Percentiles rank a stretch among this genome's conserved stretches.
Evolutionary conservation across 805 yeast genomes (phyloP).

Genomic region (Kodamaea laetipori): DNA sequence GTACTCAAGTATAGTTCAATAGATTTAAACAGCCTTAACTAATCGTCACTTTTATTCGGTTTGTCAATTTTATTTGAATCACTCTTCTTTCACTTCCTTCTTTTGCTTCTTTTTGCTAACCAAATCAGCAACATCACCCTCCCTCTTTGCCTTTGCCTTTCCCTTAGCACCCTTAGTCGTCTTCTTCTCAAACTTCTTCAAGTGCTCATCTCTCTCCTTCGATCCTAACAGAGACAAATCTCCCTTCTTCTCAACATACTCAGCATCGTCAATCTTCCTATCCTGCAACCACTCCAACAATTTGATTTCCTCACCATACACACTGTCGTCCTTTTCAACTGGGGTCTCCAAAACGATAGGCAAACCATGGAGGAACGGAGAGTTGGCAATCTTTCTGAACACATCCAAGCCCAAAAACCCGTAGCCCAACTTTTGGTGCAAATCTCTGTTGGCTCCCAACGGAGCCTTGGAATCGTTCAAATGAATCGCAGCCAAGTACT

Average conservation of each 20-base stretch:
- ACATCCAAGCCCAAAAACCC: constrained; percentile 89
- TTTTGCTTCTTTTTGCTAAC: constrained; percentile 1
- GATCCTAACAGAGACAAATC: constrained; percentile 62
- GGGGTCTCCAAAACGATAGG: constrained; percentile 93
- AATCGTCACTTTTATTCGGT: too few species aligned
- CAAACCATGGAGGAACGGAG: constrained; percentile 56
- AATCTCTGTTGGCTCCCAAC: constrained; percentile 81
- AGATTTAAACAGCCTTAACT: too few species aligned
- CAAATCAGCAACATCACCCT: constrained; percentile 5
- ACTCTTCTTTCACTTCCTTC: not conserved
- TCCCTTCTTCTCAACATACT: constrained; percentile 49
- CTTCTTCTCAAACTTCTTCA: constrained; percentile 57
- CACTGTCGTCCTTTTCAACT: constrained; percentile 59
- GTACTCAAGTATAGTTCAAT: too few species aligned
- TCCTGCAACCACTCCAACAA: constrained; percentile 80
- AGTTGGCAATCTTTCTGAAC: constrained; percentile 77
- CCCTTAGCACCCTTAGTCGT: constrained; percentile 19
- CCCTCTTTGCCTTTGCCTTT: constrained; percentile 13
- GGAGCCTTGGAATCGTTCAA: constrained; percentile 96
- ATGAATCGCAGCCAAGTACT: constrained; percentile 80
- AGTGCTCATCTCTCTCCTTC: constrained; percentile 68
- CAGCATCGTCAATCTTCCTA: constrained; percentile 52
- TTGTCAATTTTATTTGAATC: too few species aligned
- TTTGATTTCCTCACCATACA: constrained; percentile 81
- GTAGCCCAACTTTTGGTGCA: constrained; percentile 85